These are phyloP conservation scores for Fraxinus platypoda DNA, from an alignment of 305 asterid genomes.

Conservation along the genomic window DNA sequence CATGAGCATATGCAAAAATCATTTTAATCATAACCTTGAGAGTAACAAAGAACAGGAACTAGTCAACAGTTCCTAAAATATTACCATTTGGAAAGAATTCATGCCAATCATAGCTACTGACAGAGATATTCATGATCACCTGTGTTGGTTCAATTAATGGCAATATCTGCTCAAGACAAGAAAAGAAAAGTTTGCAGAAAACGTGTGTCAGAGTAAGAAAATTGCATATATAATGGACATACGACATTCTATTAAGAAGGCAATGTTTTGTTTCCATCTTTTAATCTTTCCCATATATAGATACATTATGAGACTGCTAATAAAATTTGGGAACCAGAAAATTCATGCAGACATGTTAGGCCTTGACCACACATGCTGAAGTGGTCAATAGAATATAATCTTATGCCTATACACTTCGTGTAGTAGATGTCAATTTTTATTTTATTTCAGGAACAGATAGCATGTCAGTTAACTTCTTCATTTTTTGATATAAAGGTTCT, in stretches of 20 bases:
- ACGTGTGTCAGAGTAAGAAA: not conserved
- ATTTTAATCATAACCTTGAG: constrained; percentile 24
- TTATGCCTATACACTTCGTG: not conserved
- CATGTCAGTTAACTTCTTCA: not conserved
- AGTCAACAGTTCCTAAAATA: constrained; percentile 13
- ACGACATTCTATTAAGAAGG: not conserved
- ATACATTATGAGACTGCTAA: not conserved
- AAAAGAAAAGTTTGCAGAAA: constrained; percentile 1
- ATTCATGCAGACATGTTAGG: constrained; percentile 5
- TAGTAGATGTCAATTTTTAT: not conserved
- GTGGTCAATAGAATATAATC: not conserved
- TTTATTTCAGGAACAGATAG: not conserved
- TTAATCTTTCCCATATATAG: not conserved
- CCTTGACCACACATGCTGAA: not conserved
- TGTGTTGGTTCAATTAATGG: constrained; percentile 90
- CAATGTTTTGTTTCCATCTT: not conserved
- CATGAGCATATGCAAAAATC: constrained; percentile 28
- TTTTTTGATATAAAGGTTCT: not conserved
- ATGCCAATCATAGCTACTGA: constrained; percentile 90
- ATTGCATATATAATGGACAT: not conserved
- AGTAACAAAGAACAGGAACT: constrained; percentile 11
- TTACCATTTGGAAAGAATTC: constrained; percentile 93
- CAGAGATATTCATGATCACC: constrained; percentile 60
- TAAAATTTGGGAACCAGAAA: constrained; percentile 1
- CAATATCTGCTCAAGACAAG: constrained; percentile 58